Conservation (phyloP, 1,284 basidiomycete species). For the Anthracocystis panici-leucophaei region DNA sequence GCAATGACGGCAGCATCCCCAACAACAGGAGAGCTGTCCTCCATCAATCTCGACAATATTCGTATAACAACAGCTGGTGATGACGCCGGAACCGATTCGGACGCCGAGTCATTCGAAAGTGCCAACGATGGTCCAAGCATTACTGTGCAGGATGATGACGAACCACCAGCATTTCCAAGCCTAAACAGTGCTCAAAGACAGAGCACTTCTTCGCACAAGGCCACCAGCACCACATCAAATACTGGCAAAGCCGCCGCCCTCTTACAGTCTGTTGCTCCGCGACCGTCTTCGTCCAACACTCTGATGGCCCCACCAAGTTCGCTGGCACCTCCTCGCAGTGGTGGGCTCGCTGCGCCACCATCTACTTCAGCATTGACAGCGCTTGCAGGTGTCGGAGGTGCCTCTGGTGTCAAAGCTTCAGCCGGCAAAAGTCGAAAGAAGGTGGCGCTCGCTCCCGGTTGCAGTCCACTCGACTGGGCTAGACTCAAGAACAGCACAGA, state of each 20-base stretch:
- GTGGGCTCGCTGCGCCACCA: conserved; percentile 46
- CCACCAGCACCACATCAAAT: neutral
- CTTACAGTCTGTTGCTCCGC: conserved; percentile 40
- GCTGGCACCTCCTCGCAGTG: conserved; percentile 44
- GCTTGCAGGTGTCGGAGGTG: conserved; percentile 56
- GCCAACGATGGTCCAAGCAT: conserved; percentile 19
- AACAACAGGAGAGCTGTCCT: conserved; percentile 9
- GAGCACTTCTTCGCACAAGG: conserved; percentile 47
- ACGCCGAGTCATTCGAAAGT: conserved; percentile 28
- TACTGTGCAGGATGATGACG: conserved; percentile 72
- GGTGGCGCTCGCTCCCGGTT: conserved; percentile 90
- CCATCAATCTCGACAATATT: conserved; percentile 35
- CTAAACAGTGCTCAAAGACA: conserved; percentile 82
- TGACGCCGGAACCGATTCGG: conserved; percentile 23
- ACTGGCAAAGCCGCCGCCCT: conserved; percentile 19
- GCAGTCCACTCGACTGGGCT: conserved; percentile 94
- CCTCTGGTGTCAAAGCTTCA: conserved; percentile 32
- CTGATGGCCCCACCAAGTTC: conserved; percentile 46
- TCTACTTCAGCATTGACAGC: conserved; percentile 58
- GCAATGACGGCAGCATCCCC: conserved; percentile 9
- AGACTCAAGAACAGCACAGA: conserved; percentile 78
- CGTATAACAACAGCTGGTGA: conserved; percentile 11
- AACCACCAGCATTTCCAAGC: conserved; percentile 87
- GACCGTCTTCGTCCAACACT: conserved; percentile 6
- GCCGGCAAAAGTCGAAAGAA: conserved; percentile 72